Conservation (phyloP, 2,329 filamentous ascomycete genomes). For the Mycosphaerella sp. region DNA sequence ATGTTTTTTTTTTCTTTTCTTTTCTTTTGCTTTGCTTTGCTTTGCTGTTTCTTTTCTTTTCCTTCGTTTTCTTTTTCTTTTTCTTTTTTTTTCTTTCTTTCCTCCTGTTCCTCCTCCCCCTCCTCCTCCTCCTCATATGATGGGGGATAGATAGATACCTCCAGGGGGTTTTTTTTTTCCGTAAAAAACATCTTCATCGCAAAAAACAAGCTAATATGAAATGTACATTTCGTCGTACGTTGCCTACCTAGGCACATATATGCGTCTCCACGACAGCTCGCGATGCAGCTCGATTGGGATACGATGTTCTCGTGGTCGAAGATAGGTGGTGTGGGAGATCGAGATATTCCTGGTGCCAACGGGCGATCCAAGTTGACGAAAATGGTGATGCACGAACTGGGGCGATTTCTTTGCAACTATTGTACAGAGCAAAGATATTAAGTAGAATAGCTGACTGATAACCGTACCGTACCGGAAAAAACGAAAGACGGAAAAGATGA, state of each 20-base stretch:
- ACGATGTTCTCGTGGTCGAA: conserved; percentile 56
- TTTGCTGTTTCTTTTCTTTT: too few relatives aligned
- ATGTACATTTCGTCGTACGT: too few relatives aligned
- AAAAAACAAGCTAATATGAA: too few relatives aligned
- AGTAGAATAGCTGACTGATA: conserved; percentile 28
- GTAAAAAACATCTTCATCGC: too few relatives aligned
- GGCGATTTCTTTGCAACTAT: conserved; percentile 59
- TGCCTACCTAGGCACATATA: conserved; percentile 57
- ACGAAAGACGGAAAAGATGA: too few relatives aligned
- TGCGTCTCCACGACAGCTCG: conserved; percentile 59
- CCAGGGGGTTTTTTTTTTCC: background rate
- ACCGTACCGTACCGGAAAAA: too few relatives aligned
- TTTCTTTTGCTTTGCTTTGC: too few relatives aligned
- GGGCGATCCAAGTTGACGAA: conserved; percentile 50
- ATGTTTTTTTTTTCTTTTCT: background rate
- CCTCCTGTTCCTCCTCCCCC: too few relatives aligned
- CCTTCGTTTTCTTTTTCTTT: too few relatives aligned
- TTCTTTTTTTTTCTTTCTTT: too few relatives aligned
- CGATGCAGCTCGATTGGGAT: conserved; percentile 55
- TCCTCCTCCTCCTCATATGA: too few relatives aligned
- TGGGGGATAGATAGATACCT: background rate
- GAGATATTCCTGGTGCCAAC: conserved; percentile 58
- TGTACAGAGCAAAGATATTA: conserved; percentile 47
- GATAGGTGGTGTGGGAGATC: conserved; percentile 61
- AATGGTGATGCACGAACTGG: conserved; percentile 54